Conservation (phyloP, 345 rosid genomes). For the Corchorus capsularis region DNA sequence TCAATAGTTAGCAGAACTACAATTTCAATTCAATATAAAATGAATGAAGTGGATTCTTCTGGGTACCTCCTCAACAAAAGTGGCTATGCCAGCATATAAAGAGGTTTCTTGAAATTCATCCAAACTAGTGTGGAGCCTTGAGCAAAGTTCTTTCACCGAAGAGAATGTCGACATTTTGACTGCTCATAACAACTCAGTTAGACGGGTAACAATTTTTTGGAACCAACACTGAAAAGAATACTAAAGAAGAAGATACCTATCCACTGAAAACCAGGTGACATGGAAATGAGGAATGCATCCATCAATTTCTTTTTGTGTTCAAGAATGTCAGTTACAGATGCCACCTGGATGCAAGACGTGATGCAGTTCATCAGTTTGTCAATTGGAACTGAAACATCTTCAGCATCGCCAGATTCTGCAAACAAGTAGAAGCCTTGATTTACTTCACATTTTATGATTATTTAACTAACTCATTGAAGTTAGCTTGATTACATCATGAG, state of each 20-base stretch:
- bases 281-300: constrained; percentile 45
- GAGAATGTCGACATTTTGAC: constrained; percentile 79
- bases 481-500: neutral
- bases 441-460: neutral
- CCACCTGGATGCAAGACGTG: constrained; percentile 66
- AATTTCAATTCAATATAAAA: neutral
- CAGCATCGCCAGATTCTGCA: constrained; percentile 60
- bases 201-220: constrained; percentile 4
- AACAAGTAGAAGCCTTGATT: constrained; percentile 16
- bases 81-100: constrained; percentile 35
- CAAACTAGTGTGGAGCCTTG: constrained; percentile 46
- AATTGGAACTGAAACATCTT: constrained; percentile 52
- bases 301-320: constrained; percentile 55
- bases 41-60: neutral
- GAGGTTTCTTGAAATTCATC: constrained; percentile 41
- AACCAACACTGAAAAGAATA: constrained; percentile 1
- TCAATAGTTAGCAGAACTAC: constrained; percentile 12
- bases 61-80: constrained; percentile 68
- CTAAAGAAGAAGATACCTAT: constrained; percentile 54
- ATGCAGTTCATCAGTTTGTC: constrained; percentile 73
- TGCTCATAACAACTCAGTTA: constrained; percentile 38
- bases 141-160: constrained; percentile 70
- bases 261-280: constrained; percentile 81
- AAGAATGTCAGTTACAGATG: constrained; percentile 55
- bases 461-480: neutral